Percentiles rank a stretch among this genome's conserved stretches.
phyloP scores from a whole-genome alignment of 192 early-diverging fungal species.

The Linderina pennispora region DNA sequence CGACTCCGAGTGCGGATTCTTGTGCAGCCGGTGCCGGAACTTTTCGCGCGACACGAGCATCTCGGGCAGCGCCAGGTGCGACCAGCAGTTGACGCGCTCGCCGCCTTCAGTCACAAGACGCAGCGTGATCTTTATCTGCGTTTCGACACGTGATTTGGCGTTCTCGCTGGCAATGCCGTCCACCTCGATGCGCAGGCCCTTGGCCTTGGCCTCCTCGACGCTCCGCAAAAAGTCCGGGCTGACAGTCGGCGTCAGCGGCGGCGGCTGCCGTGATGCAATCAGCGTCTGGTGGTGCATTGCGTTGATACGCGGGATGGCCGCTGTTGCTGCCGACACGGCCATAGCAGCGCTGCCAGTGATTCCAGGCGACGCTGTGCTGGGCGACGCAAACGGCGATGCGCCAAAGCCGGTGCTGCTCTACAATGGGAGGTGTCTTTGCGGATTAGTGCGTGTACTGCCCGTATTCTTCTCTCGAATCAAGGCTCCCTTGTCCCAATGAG shows the following conservation, averaged over 20 bases:
- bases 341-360: not conserved
- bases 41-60: constrained; percentile 76
- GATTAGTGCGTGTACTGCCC: too few relatives aligned
- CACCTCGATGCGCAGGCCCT: constrained; percentile 28
- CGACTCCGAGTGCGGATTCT: constrained; percentile 26
- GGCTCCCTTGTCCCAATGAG: too few relatives aligned
- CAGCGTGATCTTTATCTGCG: constrained; percentile 88
- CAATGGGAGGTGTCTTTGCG: too few relatives aligned
- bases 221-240: constrained; percentile 25
- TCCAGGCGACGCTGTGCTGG: not conserved
- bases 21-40: constrained; percentile 49
- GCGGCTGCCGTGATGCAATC: constrained; percentile 10
- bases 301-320: not conserved
- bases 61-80: constrained; percentile 80
- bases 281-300: constrained; percentile 3
- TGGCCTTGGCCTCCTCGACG: constrained; percentile 29
- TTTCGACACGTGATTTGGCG: constrained; percentile 89
- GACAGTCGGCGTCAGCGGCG: constrained; percentile 3
- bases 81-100: constrained; percentile 70
- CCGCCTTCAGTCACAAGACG: constrained; percentile 67
- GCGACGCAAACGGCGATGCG: constrained; percentile 6
- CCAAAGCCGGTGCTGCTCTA: constrained; percentile 20
- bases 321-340: not conserved
- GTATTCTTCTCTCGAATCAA: too few relatives aligned
- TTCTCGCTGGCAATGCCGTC: constrained; percentile 45